Base-by-base conservation (phyloP, 1,139 yeast genomes). In the Zygosaccharomyces sapae region DNA sequence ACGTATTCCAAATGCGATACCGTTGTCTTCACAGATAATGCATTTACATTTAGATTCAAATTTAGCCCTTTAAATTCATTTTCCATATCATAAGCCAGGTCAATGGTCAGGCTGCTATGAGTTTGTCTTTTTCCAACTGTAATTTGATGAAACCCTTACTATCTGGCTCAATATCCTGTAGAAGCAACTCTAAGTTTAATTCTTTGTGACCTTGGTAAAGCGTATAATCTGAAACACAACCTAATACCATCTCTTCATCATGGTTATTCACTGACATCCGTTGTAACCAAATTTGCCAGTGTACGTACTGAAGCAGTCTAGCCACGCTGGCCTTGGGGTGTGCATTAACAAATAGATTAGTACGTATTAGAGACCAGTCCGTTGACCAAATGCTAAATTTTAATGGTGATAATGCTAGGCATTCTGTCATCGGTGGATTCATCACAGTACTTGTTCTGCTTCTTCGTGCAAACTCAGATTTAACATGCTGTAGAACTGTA, bases 301-400 rank as follows among this genome's bases (percentile, higher is more conserved):
- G 63, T 16, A 59, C 45, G 41, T 61, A 63, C 39, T 62, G 64
- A 36, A 58, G 33, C 10, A 63, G 27, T 40, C 65, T 50, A 4
- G 47, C 48, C 12, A 57, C 53, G 10, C 51, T 41, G 9, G 62
- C 52, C 35, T 50, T 46, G 0, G 62, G 60, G 41, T 57, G 66
- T 1, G 57, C 60, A 33, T 55, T 54, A 4, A 63, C 49, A 6
- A 48, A 41, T n/a, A 61, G 7, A 33, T 53, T 51, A 2, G 58
- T 43, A 8, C 38, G 42, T 10, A 53, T 39, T 29, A 55, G 27
- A 9, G 24, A 33, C 5, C 39, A 10, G 41, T 57, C 57, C 5
- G 57, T 38, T 8, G 61, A 56, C 50, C 54, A 48, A 6, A 62
- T 44, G 25, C 53, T 54, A 13, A 61, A 43, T 38, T 48, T 52